A percentile compares a stretch with the other conserved stretches of the same genome.
phyloP scores from a whole-genome alignment of 2,329 filamentous ascomycete species.

The Ophiosphaerella narmari region DNA sequence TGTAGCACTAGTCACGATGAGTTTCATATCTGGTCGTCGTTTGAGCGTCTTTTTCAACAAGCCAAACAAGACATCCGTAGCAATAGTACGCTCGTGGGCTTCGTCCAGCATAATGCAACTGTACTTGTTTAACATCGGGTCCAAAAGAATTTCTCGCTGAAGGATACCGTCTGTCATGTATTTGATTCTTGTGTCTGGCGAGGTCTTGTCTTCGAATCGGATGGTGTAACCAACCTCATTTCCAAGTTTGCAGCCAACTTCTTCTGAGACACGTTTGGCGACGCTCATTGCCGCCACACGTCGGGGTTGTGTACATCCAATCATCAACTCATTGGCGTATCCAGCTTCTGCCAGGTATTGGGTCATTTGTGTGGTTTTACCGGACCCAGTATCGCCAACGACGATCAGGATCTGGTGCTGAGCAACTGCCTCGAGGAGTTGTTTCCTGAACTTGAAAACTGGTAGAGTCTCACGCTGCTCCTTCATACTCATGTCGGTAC shows the following conservation, averaged over 20 bases:
- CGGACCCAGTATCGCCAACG: slow-evolving; percentile 94
- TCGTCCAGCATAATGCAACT: slow-evolving; percentile 98
- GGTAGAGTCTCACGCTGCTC: slow-evolving; percentile 89
- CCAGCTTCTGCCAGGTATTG: slow-evolving; percentile 94
- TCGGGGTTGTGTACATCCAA: slow-evolving; percentile 95
- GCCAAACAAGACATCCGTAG: slow-evolving; percentile 97
- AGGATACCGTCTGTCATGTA: slow-evolving; percentile 99
- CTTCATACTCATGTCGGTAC: slow-evolving; percentile 90
- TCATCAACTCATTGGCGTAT: slow-evolving; percentile 83
- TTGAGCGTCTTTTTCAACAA: slow-evolving; percentile 86
- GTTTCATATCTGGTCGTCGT: slow-evolving; percentile 87
- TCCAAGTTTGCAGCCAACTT: slow-evolving; percentile 91
- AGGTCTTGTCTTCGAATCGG: slow-evolving; percentile 95
- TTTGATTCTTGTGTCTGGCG: slow-evolving; percentile 87
- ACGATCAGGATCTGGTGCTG: slow-evolving; percentile 94
- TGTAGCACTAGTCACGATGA: slow-evolving; percentile 98
- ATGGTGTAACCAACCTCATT: slow-evolving; percentile 98
- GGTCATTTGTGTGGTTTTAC: slow-evolving; percentile 95
- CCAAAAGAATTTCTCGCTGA: slow-evolving; percentile 93
- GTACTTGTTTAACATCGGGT: slow-evolving; percentile 88
- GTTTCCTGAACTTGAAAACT: slow-evolving; percentile 84
- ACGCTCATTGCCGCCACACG: slow-evolving; percentile 99
- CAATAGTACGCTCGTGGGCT: slow-evolving; percentile 95
- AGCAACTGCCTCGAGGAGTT: slow-evolving; percentile 83
- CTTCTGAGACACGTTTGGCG: slow-evolving; percentile 94